Evolutionary conservation across 2,329 filamentous ascomycete genomes (phyloP), one percentile per base, ranked within the genome.

Genomic region (Proliferodiscus dingleyae): DNA sequence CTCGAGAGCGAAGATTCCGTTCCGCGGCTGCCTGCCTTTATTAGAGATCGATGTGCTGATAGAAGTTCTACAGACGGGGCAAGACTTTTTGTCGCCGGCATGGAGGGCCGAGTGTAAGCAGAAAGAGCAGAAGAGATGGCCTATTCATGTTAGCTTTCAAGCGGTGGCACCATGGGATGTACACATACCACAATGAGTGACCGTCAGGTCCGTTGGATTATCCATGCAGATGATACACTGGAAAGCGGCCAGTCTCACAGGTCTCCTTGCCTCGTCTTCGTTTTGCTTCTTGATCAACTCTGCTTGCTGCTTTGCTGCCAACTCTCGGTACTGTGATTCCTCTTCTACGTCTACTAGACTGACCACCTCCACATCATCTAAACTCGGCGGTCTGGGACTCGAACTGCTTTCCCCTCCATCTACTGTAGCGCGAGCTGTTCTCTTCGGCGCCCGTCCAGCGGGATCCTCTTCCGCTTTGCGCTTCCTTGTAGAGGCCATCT

Each of bases 211-310:
- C 2, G 71, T 74, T 21, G 71, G 74, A 50, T 78, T 71, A 49
- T 84, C 81, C 77, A 84, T 80, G 64, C 81, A 85, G 47, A 85
- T 84, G 34, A 80, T 78, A 51, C 81, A 85, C 62, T 83, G 77
- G 38, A 83, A 80, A 3, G 69, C 67, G 36, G 71, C 68, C 13
- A 85, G 62, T 60, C 76, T 57, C 71, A 62, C 41, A 64, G 70
- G 58, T 34, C 72, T 75, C 41, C 76, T 73, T 40, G 69, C 66
- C 43, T 71, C 67, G 9, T 69, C 69, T 49, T 68, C 66, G 47
- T 66, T 63, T n/a, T 72, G 60, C 38, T 72, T 51, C 47, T 59
- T 59, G 28, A 61, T 53, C 15, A 56, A 38, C 37, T 62, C 59
- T 30, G 56, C 57, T 37, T 57, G 51, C 18, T 59, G 47, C 39